phyloP scores from a whole-genome alignment of 345 rosid species.

The Isatis tinctoria region DNA sequence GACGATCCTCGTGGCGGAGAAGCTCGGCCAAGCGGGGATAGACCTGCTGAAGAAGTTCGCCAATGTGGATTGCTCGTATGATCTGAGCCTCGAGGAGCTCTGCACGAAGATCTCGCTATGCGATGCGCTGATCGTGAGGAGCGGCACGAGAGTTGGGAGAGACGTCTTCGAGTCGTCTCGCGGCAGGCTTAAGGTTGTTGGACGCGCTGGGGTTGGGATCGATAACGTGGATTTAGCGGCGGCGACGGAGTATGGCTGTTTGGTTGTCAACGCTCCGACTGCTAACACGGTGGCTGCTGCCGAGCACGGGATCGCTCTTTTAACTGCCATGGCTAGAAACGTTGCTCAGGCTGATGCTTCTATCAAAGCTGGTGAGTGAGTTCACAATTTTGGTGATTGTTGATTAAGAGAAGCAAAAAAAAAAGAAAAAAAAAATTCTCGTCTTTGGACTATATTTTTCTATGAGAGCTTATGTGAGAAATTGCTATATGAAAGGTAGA shows the following conservation, averaged over 20 bases:
- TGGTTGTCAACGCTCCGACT: slow-evolving; percentile 53
- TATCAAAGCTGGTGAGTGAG: slow-evolving; percentile 54
- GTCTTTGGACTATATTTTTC: too few relatives aligned
- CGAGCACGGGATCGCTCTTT: slow-evolving; percentile 51
- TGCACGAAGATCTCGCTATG: slow-evolving; percentile 55
- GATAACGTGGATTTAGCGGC: slow-evolving; percentile 55
- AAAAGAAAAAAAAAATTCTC: too few relatives aligned
- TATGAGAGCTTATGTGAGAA: too few relatives aligned
- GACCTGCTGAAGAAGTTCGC: slow-evolving; percentile 36
- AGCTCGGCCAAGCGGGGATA: slow-evolving; percentile 46
- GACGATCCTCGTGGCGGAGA: slow-evolving; percentile 50
- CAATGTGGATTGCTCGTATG: slow-evolving; percentile 52
- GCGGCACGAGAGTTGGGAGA: slow-evolving; percentile 48
- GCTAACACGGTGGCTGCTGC: slow-evolving; percentile 58
- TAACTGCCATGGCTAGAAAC: slow-evolving; percentile 50
- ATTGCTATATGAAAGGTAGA: neutral
- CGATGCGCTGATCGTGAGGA: slow-evolving; percentile 53
- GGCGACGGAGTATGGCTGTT: slow-evolving; percentile 57
- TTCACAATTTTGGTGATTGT: neutral
- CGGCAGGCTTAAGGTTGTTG: slow-evolving; percentile 55
- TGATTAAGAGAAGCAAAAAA: neutral
- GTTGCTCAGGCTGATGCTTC: slow-evolving; percentile 57
- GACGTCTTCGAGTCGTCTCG: slow-evolving; percentile 50
- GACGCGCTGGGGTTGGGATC: slow-evolving; percentile 58
- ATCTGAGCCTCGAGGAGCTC: slow-evolving; percentile 48